A percentile compares a stretch with the other conserved stretches of the same genome.
phyloP scores from a whole-genome alignment of 345 rosid species.

The Pistacia atlantica region DNA sequence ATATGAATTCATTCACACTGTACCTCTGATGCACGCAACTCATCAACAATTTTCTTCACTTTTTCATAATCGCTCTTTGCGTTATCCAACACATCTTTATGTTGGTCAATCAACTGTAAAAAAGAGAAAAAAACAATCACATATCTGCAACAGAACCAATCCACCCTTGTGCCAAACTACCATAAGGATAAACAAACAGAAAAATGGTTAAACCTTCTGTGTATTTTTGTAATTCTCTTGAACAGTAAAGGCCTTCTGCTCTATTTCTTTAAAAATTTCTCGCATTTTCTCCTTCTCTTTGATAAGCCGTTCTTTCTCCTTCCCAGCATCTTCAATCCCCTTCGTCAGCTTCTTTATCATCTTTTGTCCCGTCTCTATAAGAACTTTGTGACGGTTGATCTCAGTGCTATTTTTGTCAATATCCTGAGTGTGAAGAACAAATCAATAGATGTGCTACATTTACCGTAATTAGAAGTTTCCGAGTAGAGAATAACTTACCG shows the following conservation, averaged over 20 bases:
- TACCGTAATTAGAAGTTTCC: conserved; percentile 17
- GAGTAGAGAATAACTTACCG: conserved; percentile 56
- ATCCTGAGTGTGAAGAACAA: conserved; percentile 49
- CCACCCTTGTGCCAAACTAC: not conserved
- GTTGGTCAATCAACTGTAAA: conserved; percentile 75
- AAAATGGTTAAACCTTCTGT: conserved; percentile 54
- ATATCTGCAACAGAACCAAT: conserved; percentile 11
- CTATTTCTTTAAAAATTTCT: conserved; percentile 62
- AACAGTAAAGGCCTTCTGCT: conserved; percentile 78
- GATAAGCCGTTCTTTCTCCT: conserved; percentile 68
- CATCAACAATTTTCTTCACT: conserved; percentile 77
- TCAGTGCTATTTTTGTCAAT: conserved; percentile 83
- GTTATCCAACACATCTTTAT: conserved; percentile 61
- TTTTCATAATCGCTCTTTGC: conserved; percentile 69
- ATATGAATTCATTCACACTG: conserved; percentile 18
- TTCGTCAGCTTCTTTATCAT: conserved; percentile 85
- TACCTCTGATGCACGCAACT: conserved; percentile 88
- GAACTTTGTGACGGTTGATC: conserved; percentile 87
- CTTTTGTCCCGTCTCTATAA: conserved; percentile 83
- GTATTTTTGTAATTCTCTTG: conserved; percentile 82
- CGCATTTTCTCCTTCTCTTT: conserved; percentile 75
- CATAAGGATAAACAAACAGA: conserved; percentile 5
- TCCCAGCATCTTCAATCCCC: conserved; percentile 77
- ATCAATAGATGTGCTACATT: conserved; percentile 24
- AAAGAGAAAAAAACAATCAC: conserved; percentile 15